Evolutionary conservation across 2,329 filamentous ascomycete genomes (phyloP).

Genomic region (Alternaria alternata): DNA sequence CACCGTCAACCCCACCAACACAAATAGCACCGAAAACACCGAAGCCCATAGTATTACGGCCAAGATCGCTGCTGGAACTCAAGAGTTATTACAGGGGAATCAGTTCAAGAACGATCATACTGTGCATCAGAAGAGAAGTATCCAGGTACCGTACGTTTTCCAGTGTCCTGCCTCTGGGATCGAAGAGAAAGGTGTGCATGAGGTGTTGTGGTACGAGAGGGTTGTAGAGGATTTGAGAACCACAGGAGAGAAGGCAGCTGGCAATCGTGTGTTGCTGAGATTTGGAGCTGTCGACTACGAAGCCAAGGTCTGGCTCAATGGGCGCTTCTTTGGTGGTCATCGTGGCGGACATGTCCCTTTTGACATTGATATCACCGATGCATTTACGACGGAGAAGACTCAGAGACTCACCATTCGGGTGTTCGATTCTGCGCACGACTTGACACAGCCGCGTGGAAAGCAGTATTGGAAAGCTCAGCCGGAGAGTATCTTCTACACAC

Average conservation of each 20-base stretch:
- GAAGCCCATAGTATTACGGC: slow-evolving; percentile 53
- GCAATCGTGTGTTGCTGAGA: slow-evolving; percentile 57
- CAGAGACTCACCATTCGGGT: slow-evolving; percentile 64
- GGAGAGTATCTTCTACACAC: slow-evolving; percentile 68
- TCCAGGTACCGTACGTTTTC: slow-evolving; percentile 71
- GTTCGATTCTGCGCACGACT: slow-evolving; percentile 69
- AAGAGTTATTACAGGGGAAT: slow-evolving; percentile 59
- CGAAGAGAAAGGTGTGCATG: slow-evolving; percentile 68
- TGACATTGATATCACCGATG: slow-evolving; percentile 65
- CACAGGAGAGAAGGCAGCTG: slow-evolving; percentile 51
- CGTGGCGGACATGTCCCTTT: slow-evolving; percentile 67
- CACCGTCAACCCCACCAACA: slow-evolving; percentile 28
- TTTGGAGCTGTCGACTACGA: slow-evolving; percentile 71
- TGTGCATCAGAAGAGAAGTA: slow-evolving; percentile 59
- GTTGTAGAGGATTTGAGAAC: slow-evolving; percentile 60
- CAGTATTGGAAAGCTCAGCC: slow-evolving; percentile 71
- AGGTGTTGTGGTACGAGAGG: slow-evolving; percentile 73
- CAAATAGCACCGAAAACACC: slow-evolving; percentile 27
- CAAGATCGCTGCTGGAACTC: slow-evolving; percentile 60
- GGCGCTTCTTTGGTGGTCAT: slow-evolving; percentile 62
- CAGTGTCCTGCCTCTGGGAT: slow-evolving; percentile 71
- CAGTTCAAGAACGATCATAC: slow-evolving; percentile 43
- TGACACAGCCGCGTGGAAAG: slow-evolving; percentile 72
- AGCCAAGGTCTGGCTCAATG: slow-evolving; percentile 65
- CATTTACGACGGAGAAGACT: slow-evolving; percentile 28